Percentiles rank a stretch among this genome's conserved stretches.
phyloP scores from a whole-genome alignment of 1,284 basidiomycete species.

The Flammula alnicola region DNA sequence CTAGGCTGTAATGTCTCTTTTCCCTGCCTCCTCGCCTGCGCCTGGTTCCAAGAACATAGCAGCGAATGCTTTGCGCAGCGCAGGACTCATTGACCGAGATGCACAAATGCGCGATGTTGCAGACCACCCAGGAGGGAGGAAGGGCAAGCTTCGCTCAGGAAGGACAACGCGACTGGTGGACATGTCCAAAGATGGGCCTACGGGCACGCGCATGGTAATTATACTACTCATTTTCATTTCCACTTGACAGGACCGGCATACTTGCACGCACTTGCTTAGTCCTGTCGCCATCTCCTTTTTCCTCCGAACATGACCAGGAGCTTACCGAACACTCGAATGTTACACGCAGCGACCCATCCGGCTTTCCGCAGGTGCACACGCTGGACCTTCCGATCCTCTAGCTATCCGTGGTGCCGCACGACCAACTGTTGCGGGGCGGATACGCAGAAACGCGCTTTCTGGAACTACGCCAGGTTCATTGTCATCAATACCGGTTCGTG shows the following conservation, averaged over 20 bases:
- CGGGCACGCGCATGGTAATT: slow-evolving; percentile 69
- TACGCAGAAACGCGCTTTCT: slow-evolving; percentile 59
- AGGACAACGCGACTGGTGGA: slow-evolving; percentile 58
- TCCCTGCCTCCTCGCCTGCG: slow-evolving; percentile 55
- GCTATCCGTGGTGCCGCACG: slow-evolving; percentile 60
- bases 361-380: slow-evolving; percentile 34
- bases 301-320: slow-evolving; percentile 32
- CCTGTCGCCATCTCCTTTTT: slow-evolving; percentile 40
- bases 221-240: slow-evolving; percentile 42
- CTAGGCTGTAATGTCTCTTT: slow-evolving; percentile 35
- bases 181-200: slow-evolving; percentile 54
- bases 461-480: slow-evolving; percentile 10
- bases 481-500: slow-evolving; percentile 28
- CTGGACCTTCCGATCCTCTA: slow-evolving; percentile 48
- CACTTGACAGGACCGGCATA: slow-evolving; percentile 36
- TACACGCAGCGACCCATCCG: slow-evolving; percentile 42
- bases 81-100: slow-evolving; percentile 76
- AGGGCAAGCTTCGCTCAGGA: slow-evolving; percentile 65
- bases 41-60: slow-evolving; percentile 62
- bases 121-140: slow-evolving; percentile 71
- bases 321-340: slow-evolving; percentile 40
- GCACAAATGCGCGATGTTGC: slow-evolving; percentile 69
- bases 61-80: slow-evolving; percentile 61
- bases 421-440: slow-evolving; percentile 49
- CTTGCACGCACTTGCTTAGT: slow-evolving; percentile 35